Conservation (phyloP, 306 rosid species). For the Dryas alaskensis region DNA sequence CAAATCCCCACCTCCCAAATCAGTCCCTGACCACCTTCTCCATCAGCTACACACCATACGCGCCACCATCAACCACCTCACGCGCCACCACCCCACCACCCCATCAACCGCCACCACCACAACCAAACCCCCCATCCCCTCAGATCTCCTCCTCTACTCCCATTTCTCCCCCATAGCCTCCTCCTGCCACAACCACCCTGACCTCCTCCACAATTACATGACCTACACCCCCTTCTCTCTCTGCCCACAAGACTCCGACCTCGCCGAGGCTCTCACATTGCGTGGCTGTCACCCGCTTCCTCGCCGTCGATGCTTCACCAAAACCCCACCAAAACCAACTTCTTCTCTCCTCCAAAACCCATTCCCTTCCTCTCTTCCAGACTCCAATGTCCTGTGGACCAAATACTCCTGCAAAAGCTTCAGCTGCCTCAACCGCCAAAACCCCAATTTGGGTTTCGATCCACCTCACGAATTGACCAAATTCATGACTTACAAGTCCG, state of each 20-base stretch:
- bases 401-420: constrained; percentile 70
- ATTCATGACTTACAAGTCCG: constrained; percentile 46
- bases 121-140: constrained; percentile 36
- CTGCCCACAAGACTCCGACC: constrained; percentile 70
- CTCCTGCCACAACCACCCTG: constrained; percentile 75
- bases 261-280: constrained; percentile 63
- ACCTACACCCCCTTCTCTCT: constrained; percentile 62
- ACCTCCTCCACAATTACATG: constrained; percentile 79
- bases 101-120: not conserved
- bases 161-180: constrained; percentile 77
- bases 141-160: constrained; percentile 80
- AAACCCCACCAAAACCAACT: constrained; percentile 59
- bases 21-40: constrained; percentile 76
- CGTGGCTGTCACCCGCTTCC: constrained; percentile 99
- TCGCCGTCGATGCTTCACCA: constrained; percentile 85
- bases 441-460: constrained; percentile 68
- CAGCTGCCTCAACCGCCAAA: constrained; percentile 53
- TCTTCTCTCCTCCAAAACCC: constrained; percentile 52
- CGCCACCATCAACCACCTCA: constrained; percentile 93
- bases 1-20: constrained; percentile 41
- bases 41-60: constrained; percentile 86
- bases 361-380: constrained; percentile 57
- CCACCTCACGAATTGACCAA: constrained; percentile 36
- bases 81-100: constrained; percentile 58
- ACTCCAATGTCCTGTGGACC: constrained; percentile 57